A percentile compares a stretch with the other conserved stretches of the same genome.
These are phyloP conservation scores for Solanum okadae DNA, from an alignment of 257 asterid genomes.

Conservation along the genomic window DNA sequence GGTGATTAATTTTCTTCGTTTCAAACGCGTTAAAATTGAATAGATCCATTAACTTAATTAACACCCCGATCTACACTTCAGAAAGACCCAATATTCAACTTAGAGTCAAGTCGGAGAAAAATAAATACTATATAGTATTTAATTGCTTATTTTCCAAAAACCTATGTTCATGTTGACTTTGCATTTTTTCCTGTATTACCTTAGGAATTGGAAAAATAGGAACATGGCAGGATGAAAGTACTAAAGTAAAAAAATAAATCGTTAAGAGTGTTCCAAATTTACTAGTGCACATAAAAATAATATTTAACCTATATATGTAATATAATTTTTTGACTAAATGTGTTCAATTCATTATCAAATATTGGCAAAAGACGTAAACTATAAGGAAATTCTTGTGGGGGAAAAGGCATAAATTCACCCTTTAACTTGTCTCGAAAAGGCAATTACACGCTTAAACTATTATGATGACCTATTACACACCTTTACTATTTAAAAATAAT, in stretches of 20 bases:
- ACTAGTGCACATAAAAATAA: not conserved
- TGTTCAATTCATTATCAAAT: accelerated
- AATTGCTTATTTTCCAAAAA: not conserved
- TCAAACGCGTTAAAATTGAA: not conserved
- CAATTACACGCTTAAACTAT: too few relatives aligned
- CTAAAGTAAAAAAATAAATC: not conserved
- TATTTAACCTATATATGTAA: not conserved
- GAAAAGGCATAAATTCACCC: too few relatives aligned
- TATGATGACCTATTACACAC: too few relatives aligned
- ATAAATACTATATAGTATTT: not conserved
- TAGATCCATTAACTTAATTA: not conserved
- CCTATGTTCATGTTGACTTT: not conserved
- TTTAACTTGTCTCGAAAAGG: too few relatives aligned
- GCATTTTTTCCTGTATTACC: not conserved
- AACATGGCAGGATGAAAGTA: not conserved
- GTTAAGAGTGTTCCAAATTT: not conserved
- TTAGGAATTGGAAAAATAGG: not conserved
- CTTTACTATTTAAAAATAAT: too few relatives aligned
- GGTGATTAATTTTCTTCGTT: not conserved
- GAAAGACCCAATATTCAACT: not conserved
- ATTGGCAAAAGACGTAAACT: too few relatives aligned
- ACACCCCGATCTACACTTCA: not conserved
- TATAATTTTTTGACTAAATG: too few relatives aligned
- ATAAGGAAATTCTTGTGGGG: not conserved
- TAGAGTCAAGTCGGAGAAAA: not conserved